Evolutionary conservation across 352 stramenopile genomes (phyloP).

Genomic region (Thraustochytrium sp.): DNA sequence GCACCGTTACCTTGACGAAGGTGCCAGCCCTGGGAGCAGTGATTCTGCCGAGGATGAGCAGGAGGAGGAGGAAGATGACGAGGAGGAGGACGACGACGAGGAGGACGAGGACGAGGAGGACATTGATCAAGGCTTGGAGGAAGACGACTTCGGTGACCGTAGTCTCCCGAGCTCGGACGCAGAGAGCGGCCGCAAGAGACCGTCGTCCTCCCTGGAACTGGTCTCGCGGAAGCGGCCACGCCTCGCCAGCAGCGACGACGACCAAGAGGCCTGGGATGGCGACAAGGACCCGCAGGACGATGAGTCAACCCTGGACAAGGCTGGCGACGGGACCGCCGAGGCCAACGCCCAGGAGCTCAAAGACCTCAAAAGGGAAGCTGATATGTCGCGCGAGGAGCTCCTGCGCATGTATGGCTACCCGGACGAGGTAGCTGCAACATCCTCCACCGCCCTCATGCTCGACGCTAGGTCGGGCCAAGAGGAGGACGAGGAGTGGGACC

Average conservation of each 20-base stretch:
- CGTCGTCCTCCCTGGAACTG: no score
- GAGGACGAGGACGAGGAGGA: slow-evolving; percentile 3
- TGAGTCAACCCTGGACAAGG: slow-evolving; percentile 53
- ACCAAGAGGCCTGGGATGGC: slow-evolving; percentile 32
- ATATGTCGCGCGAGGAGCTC: slow-evolving; percentile 73
- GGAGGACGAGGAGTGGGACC: slow-evolving; percentile 44
- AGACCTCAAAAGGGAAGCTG: slow-evolving; percentile 63
- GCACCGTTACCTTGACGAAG: not conserved
- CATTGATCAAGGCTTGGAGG: slow-evolving; percentile 54
- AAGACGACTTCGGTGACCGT: no score
- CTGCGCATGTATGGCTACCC: slow-evolving; percentile 59
- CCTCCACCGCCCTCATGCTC: not conserved
- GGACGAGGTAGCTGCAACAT: not conserved
- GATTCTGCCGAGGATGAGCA: slow-evolving; percentile 10
- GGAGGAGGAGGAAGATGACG: not conserved
- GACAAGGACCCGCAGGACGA: slow-evolving; percentile 50
- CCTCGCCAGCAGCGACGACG: slow-evolving; percentile 9
- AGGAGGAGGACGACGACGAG: slow-evolving; percentile 42
- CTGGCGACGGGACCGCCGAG: not conserved
- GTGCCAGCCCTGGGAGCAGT: not conserved
- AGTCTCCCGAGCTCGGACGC: no score
- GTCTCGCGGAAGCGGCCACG: no score
- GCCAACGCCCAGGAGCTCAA: slow-evolving; percentile 18
- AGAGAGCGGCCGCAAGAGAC: no score
- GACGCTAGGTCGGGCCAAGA: slow-evolving; percentile 31